Evolutionary conservation across 176 grass and related monocot species (phyloP).

Genomic region (Hsuehochloa calcarea): DNA sequence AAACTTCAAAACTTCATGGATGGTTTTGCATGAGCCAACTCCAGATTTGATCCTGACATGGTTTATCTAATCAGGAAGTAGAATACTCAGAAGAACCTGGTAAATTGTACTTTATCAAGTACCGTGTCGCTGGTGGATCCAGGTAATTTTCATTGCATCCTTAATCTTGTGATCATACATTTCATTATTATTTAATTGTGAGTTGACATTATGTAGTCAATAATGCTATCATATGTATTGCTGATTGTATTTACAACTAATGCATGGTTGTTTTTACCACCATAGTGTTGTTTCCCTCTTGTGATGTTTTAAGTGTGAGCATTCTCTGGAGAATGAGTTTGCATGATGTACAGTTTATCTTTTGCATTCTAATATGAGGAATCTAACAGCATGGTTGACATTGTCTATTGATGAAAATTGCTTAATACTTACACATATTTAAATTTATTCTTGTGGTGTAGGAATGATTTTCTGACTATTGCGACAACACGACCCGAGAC

Average conservation of each 20-base stretch:
- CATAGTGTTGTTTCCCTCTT: not conserved
- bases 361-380: not conserved
- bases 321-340: constrained; percentile 8
- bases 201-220: not conserved
- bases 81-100: constrained; percentile 98
- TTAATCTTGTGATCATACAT: constrained; percentile 8
- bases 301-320: constrained; percentile 1
- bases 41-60: constrained; percentile 27
- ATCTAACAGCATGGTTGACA: constrained; percentile 8
- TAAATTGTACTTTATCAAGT: constrained; percentile 84
- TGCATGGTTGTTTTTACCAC: not conserved
- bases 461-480: constrained; percentile 95
- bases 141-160: constrained; percentile 42
- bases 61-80: constrained; percentile 70
- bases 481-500: constrained; percentile 94
- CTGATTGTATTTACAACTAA: not conserved
- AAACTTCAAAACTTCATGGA: constrained; percentile 19
- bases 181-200: constrained; percentile 7
- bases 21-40: constrained; percentile 15
- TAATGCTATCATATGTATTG: not conserved
- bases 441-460: constrained; percentile 30
- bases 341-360: not conserved
- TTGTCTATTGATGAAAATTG: constrained; percentile 4
- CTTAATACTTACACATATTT: constrained; percentile 8
- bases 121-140: constrained; percentile 87